Evolutionary conservation across 139 green algal genomes (phyloP).

Genomic region (Micromonas commoda): DNA sequence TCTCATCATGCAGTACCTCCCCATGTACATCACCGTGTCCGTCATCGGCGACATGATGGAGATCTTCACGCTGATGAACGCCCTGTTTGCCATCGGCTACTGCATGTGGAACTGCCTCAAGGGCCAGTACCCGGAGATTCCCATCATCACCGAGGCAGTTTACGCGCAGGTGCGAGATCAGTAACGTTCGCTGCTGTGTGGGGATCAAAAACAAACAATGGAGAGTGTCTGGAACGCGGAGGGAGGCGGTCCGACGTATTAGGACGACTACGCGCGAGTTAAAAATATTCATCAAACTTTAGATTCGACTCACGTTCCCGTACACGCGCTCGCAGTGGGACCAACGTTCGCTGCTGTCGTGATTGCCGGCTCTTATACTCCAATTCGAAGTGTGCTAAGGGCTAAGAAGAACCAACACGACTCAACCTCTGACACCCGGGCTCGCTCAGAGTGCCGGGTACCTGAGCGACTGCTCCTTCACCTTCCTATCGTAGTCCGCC

Average conservation of each 20-base stretch:
- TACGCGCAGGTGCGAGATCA: constrained; percentile 29
- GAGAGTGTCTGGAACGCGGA: no score
- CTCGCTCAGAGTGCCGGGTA: constrained; percentile 52
- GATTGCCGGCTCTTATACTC: no score
- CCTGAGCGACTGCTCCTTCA: constrained; percentile 59
- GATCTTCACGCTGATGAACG: background rate
- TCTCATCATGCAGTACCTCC: constrained; percentile 36
- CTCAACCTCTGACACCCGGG: no score
- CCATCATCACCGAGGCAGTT: constrained; percentile 32
- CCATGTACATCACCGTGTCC: constrained; percentile 17
- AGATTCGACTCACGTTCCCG: no score
- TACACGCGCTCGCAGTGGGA: no score
- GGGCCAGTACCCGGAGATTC: constrained; percentile 32
- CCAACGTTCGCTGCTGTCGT: no score
- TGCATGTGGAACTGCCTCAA: constrained; percentile 22
- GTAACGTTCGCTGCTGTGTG: background rate
- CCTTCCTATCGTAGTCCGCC: constrained; percentile 59
- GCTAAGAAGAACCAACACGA: no score
- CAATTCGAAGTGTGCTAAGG: no score
- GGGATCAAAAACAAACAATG: no score
- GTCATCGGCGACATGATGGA: constrained; percentile 14
- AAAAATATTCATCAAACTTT: no score
- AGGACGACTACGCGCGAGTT: no score
- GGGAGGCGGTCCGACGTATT: no score
- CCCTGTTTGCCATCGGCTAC: constrained; percentile 22